These are phyloP conservation scores for Zizania latifolia DNA, from an alignment of 176 grass and related monocot species.

Conservation along the genomic window DNA sequence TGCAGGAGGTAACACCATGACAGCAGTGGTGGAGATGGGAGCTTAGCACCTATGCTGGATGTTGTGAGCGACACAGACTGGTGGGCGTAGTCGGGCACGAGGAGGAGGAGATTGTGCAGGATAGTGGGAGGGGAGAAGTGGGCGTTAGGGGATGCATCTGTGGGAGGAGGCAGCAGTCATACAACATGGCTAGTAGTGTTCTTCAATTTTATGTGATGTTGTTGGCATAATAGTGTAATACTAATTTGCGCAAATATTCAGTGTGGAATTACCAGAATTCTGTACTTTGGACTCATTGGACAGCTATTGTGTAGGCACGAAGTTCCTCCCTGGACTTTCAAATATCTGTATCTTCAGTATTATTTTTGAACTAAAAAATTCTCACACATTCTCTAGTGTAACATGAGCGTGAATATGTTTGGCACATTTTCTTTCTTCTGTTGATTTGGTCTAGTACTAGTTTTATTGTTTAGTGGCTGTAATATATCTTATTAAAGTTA, in stretches of 20 bases:
- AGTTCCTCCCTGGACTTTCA: neutral
- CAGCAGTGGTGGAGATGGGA: neutral
- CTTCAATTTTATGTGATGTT: neutral
- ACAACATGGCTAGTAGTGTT: neutral
- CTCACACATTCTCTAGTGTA: neutral
- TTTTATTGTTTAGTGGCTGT: neutral
- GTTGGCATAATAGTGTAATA: neutral
- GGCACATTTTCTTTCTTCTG: neutral
- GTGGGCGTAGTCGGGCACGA: too few relatives aligned
- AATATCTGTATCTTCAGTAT: neutral
- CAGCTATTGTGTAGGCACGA: neutral
- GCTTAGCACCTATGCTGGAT: neutral
- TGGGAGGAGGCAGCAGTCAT: neutral
- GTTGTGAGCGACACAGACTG: neutral
- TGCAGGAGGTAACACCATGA: neutral
- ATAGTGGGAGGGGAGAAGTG: neutral
- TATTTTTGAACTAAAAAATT: neutral
- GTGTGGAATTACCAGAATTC: neutral
- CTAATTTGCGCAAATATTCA: neutral
- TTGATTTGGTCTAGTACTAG: neutral
- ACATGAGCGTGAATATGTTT: neutral
- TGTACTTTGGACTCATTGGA: neutral
- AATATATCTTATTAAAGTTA: neutral
- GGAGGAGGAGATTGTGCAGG: neutral
- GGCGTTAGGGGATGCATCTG: neutral